These are phyloP conservation scores for Chondrus crispus DNA, from an alignment of 23 red algal species.

Conservation along the genomic window DNA sequence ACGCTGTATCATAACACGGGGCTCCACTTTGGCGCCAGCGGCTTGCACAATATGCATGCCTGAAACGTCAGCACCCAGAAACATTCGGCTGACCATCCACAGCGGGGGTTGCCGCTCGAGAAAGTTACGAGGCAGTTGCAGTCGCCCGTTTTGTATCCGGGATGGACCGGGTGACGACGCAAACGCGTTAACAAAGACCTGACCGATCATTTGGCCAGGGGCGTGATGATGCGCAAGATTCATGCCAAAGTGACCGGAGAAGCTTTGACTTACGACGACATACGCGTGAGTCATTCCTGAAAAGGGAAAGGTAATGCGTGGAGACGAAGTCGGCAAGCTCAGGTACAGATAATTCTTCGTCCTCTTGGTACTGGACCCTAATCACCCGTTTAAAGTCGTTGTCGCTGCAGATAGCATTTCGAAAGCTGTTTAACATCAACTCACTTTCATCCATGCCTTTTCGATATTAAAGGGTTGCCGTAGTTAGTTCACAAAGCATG, in stretches of 20 bases:
- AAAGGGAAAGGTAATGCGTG: background rate
- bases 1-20: slow-evolving; percentile 20
- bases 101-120: background rate
- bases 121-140: background rate
- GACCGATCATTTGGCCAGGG: background rate
- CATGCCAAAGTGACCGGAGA: slow-evolving; percentile 30
- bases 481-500: background rate
- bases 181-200: slow-evolving; percentile 44
- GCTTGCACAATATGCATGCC: slow-evolving; percentile 10
- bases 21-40: background rate
- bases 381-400: slow-evolving; percentile 24
- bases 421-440: slow-evolving; percentile 16
- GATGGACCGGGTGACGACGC: slow-evolving; percentile 6
- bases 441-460: slow-evolving; percentile 35
- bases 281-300: slow-evolving; percentile 13
- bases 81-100: slow-evolving; percentile 31
- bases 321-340: background rate
- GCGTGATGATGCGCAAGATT: background rate
- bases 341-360: background rate
- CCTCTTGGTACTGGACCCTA: slow-evolving; percentile 4
- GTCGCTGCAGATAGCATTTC: background rate
- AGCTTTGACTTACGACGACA: slow-evolving; percentile 23
- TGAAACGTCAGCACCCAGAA: slow-evolving; percentile 4
- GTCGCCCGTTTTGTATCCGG: background rate
- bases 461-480: background rate